Conservation (phyloP, 179 eudicot species). For the Beta lomatogona region DNA sequence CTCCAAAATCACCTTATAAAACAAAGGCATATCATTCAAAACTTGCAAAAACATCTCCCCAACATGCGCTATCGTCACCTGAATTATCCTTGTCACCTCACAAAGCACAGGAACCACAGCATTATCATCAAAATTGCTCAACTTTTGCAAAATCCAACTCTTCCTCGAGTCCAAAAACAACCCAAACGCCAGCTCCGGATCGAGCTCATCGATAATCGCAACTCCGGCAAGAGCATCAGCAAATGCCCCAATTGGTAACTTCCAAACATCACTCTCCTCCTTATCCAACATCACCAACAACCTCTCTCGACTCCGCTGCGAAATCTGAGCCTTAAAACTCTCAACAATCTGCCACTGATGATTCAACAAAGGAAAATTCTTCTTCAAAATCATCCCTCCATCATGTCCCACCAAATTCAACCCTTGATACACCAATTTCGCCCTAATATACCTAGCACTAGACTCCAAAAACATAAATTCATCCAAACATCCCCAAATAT, state of each 20-base stretch:
- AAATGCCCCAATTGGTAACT: constrained; percentile 47
- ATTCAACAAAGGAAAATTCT: constrained; percentile 76
- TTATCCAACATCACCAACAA: constrained; percentile 44
- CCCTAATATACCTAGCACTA: constrained; percentile 67
- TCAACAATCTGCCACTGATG: constrained; percentile 99
- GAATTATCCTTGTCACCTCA: constrained; percentile 85
- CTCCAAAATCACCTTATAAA: constrained; percentile 76
- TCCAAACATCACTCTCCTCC: constrained; percentile 35
- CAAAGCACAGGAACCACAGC: constrained; percentile 64
- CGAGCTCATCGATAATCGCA: constrained; percentile 77
- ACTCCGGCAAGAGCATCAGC: constrained; percentile 90
- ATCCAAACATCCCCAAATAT: constrained; percentile 95
- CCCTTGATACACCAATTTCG: constrained; percentile 64
- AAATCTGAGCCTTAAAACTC: constrained; percentile 89
- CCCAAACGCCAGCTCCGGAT: constrained; percentile 61
- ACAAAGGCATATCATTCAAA: constrained; percentile 85
- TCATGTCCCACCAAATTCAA: constrained; percentile 46
- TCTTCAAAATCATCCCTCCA: constrained; percentile 49
- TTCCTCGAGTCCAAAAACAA: constrained; percentile 81
- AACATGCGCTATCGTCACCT: constrained; percentile 79
- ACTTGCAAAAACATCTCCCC: constrained; percentile 95
- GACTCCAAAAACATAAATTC: constrained; percentile 88
- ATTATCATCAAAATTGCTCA: constrained; percentile 44
- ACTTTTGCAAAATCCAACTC: constrained; percentile 73
- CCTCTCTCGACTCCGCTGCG: constrained; percentile 86